phyloP scores from a whole-genome alignment of 805 yeast genomes.

The Starmerella tilneyi region DNA sequence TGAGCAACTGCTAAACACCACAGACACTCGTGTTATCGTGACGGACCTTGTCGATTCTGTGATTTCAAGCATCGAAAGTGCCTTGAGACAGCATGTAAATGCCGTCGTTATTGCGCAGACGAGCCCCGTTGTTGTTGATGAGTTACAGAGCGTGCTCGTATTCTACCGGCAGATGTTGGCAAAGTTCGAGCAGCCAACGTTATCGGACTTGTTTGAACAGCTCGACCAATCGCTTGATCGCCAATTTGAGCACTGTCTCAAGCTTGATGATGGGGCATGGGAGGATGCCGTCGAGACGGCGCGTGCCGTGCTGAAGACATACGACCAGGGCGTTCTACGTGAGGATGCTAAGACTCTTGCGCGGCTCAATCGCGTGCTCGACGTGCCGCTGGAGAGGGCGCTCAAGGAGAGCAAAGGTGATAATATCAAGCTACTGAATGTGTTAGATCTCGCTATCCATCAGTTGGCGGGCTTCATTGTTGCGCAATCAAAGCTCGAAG shows the following conservation, averaged over 20 bases:
- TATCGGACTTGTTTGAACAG: slow-evolving; percentile 24
- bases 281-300: slow-evolving; percentile 42
- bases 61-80: slow-evolving; percentile 48
- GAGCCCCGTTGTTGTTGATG: slow-evolving; percentile 44
- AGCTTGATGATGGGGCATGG: slow-evolving; percentile 35
- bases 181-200: slow-evolving; percentile 33
- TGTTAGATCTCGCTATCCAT: slow-evolving; percentile 30
- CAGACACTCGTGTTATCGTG: slow-evolving; percentile 18
- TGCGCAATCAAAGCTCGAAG: slow-evolving; percentile 28
- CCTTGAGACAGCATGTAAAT: slow-evolving; percentile 53
- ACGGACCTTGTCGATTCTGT: slow-evolving; percentile 36
- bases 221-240: slow-evolving; percentile 34
- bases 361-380: slow-evolving; percentile 29
- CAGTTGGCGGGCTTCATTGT: slow-evolving; percentile 28
- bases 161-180: slow-evolving; percentile 59
- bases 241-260: slow-evolving; percentile 48
- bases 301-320: slow-evolving; percentile 45
- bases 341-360: slow-evolving; percentile 16
- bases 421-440: slow-evolving; percentile 30
- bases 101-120: slow-evolving; percentile 58
- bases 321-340: slow-evolving; percentile 30
- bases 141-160: slow-evolving; percentile 51
- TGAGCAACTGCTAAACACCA: slow-evolving; percentile 14
- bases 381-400: slow-evolving; percentile 28
- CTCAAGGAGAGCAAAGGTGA: slow-evolving; percentile 23